These are phyloP conservation scores for Zygosaccharomyces siamensis DNA, from an alignment of 805 yeast species.

Conservation along the genomic window DNA sequence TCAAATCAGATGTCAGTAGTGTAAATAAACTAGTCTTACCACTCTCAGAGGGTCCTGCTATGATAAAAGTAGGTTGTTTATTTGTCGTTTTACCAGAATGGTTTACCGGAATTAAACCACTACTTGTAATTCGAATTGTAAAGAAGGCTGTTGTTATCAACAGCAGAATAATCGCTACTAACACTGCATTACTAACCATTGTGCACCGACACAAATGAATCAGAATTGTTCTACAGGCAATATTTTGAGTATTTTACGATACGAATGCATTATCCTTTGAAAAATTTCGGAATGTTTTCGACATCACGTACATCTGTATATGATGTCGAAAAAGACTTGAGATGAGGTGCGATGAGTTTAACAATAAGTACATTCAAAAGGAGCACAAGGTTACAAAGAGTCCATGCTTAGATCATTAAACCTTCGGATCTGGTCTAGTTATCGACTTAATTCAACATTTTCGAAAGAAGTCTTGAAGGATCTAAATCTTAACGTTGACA, in stretches of 20 bases:
- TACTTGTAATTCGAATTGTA: conserved; percentile 16
- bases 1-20: conserved; percentile 28
- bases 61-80: conserved; percentile 49
- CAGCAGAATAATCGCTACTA: conserved; percentile 17
- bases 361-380: not conserved
- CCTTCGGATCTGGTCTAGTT: conserved; percentile 1
- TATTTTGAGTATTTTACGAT: not conserved
- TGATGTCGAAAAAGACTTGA: not conserved
- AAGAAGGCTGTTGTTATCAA: conserved; percentile 19
- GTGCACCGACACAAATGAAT: not conserved
- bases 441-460: conserved; percentile 6
- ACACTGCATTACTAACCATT: conserved; percentile 17
- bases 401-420: conserved; percentile 9
- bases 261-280: conserved; percentile 4
- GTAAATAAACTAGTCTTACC: conserved; percentile 63
- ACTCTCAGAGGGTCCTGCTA: conserved; percentile 58
- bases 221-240: not conserved
- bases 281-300: conserved; percentile 8
- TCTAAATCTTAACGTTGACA: conserved; percentile 4
- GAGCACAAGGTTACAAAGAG: not conserved
- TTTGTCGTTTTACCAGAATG: conserved; percentile 13
- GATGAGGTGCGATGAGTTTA: conserved; percentile 10
- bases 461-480: conserved; percentile 2
- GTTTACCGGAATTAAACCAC: conserved; percentile 14
- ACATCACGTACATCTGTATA: not conserved